These are phyloP conservation scores for Rhynchospora tenuis DNA, from an alignment of 176 grass and related monocot genomes.

Conservation along the genomic window DNA sequence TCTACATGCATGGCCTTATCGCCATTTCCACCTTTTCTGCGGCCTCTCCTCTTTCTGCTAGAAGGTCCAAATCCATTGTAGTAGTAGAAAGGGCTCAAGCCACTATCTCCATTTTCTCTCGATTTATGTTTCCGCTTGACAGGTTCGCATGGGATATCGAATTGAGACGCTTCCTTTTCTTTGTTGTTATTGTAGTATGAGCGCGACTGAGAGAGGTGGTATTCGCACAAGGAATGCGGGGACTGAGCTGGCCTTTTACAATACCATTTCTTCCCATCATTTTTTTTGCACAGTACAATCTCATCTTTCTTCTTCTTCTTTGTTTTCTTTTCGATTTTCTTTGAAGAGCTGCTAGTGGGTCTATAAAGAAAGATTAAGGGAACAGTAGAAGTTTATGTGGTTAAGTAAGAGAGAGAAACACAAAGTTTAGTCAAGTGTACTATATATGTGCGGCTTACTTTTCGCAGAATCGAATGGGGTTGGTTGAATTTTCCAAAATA, in stretches of 20 bases:
- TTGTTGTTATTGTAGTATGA: slow-evolving; percentile 14
- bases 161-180: not conserved
- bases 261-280: slow-evolving; percentile 23
- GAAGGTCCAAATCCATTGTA: slow-evolving; percentile 20
- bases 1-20: not conserved
- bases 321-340: not conserved
- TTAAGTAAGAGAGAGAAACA: not conserved
- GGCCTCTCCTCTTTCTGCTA: not conserved
- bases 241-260: slow-evolving; percentile 16
- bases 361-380: not conserved
- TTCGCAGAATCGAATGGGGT: slow-evolving; percentile 17
- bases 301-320: not conserved
- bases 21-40: not conserved
- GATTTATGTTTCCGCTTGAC: not conserved
- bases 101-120: not conserved
- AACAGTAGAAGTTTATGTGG: not conserved
- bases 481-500: slow-evolving; percentile 17
- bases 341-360: not conserved
- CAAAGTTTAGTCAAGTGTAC: not conserved
- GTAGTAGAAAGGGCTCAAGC: not conserved
- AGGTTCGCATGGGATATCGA: not conserved
- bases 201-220: slow-evolving; percentile 17
- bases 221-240: slow-evolving; percentile 11
- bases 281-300: slow-evolving; percentile 18
- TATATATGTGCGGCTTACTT: slow-evolving; percentile 9